These are phyloP conservation scores for Aspergillus tamarii DNA, from an alignment of 2,329 filamentous ascomycete genomes.

Conservation along the genomic window DNA sequence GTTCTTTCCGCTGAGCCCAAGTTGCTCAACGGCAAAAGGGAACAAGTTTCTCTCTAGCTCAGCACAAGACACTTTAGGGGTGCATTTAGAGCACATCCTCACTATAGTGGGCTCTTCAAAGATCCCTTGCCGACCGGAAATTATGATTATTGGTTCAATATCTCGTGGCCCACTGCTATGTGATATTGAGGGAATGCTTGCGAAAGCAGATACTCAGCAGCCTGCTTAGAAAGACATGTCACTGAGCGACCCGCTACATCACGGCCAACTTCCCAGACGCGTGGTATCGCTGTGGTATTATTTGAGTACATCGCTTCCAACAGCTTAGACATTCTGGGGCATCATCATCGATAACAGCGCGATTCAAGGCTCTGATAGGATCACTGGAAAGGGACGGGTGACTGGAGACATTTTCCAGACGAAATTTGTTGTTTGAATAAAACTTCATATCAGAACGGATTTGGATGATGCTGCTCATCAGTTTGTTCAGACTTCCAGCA, in stretches of 20 bases:
- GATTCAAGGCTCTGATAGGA: neutral
- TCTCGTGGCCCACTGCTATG: neutral
- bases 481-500: neutral
- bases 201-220: constrained; percentile 5
- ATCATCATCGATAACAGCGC: neutral
- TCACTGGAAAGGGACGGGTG: accelerated
- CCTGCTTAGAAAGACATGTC: neutral
- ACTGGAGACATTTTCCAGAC: neutral
- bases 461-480: neutral
- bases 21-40: neutral
- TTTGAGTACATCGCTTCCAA: neutral
- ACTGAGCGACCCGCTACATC: constrained; percentile 2
- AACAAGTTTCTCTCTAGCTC: neutral
- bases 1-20: neutral
- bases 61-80: neutral
- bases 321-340: accelerated
- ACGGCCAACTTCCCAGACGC: neutral
- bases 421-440: neutral
- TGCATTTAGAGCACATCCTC: neutral
- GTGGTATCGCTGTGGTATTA: neutral
- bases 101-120: neutral
- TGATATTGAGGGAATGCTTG: constrained; percentile 3
- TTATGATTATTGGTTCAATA: constrained; percentile 12
- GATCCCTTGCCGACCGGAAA: neutral
- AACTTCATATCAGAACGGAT: neutral